Percentiles rank a stretch among this genome's conserved stretches.
Evolutionary conservation across 2,329 filamentous ascomycete species (phyloP).

Genomic region (Cryphonectria japonica): DNA sequence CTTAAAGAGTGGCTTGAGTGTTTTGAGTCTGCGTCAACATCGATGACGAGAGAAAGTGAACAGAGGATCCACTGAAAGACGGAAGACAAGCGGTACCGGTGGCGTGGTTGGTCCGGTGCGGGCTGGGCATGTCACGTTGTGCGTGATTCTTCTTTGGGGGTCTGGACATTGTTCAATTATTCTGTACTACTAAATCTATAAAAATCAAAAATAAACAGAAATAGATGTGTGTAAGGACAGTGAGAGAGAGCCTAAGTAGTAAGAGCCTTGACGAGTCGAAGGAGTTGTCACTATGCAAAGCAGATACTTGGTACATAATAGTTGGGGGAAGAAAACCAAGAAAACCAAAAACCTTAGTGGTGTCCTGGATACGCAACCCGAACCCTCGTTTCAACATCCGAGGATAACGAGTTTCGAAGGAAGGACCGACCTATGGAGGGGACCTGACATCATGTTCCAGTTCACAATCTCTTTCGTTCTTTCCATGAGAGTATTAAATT

Average conservation of each 20-base stretch:
- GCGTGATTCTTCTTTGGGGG: background rate
- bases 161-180: background rate
- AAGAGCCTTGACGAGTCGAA: background rate
- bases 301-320: background rate
- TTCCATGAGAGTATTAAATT: slow-evolving; percentile 6
- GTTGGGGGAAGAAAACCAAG: background rate
- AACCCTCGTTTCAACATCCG: background rate
- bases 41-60: background rate
- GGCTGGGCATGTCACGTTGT: background rate
- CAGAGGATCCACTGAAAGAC: background rate
- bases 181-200: background rate
- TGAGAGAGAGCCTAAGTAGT: too few relatives aligned
- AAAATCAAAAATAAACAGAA: background rate
- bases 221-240: too few relatives aligned
- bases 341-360: too few relatives aligned
- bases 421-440: background rate
- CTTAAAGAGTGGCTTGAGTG: background rate
- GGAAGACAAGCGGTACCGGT: background rate
- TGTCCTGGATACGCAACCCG: background rate
- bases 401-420: background rate
- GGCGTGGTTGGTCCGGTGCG: background rate
- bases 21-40: background rate
- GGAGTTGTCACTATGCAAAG: background rate
- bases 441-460: background rate
- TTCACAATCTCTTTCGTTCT: background rate